Base-by-base conservation (phyloP, 176 grass and related monocot genomes). In the Aegilops umbellulata region DNA sequence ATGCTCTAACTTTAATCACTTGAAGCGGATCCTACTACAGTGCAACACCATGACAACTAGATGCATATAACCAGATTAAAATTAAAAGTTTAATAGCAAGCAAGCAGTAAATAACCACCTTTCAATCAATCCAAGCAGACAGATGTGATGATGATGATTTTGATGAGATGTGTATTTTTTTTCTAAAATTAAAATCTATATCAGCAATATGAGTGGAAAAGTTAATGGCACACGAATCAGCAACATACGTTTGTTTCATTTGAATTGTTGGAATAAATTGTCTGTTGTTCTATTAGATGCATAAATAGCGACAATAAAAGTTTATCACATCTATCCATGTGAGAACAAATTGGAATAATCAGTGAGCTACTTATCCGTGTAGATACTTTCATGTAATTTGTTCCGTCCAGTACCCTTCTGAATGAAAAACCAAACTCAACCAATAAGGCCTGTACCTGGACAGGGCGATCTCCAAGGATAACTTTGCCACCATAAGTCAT, bases 381-480 rank as follows among this genome's bases (percentile, higher is more conserved):
- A 25, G 23, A 57, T 53, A 5, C 1, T 53, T 65, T 24, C 10
- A 27, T 60, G 15, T 60, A 26, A 73, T 19, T 76, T 2, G 10
- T 51, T 38, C 10, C 1, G 3, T 30, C 31, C 3, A 27, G 15
- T 68, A 41, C 32, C 32, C 25, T 46, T 86, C 16, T 42, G 44
- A 60, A 80, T 68, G 27, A 46, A 17, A 80, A 79, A 23, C 8
- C 15, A 80, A 80, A 23, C 6, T 70, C 36, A 11, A 55, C 49
- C 15, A 66, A 19, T 82, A 49, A 31, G 30, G 36, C 70, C 22
- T 4, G 32, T 83, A 98, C 94, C 65, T 98, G 92, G 70, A 98
- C 92, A 90, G 94, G 97, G 65, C 97, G 92, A 76, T 98, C 97
- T 62, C 97, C 97, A 79, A 98, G 92, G 67, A 96, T 88, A 83